Conservation (phyloP, 768 basidiomycete species). For the Piloderma croceum region DNA sequence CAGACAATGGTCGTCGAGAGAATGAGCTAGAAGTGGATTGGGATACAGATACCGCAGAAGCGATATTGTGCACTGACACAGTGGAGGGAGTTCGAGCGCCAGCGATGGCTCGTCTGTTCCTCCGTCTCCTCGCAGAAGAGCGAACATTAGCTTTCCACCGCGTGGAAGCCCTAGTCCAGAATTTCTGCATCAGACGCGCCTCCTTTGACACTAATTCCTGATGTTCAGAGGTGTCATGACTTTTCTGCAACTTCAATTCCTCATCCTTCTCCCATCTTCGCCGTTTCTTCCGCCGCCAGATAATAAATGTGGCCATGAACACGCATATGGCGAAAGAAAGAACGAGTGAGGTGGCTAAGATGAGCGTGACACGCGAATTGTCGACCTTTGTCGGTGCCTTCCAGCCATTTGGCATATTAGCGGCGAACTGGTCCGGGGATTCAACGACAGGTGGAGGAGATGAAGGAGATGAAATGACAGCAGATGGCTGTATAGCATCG, state of each 20-base stretch:
- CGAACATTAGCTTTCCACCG: slow-evolving; percentile 65
- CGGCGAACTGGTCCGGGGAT: slow-evolving; percentile 25
- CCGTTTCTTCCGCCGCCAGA: slow-evolving; percentile 48
- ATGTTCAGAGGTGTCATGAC: slow-evolving; percentile 25
- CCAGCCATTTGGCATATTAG: slow-evolving; percentile 56
- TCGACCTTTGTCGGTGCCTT: slow-evolving; percentile 17
- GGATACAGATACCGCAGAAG: not conserved
- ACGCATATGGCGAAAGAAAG: slow-evolving; percentile 57
- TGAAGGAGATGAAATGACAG: too few relatives aligned
- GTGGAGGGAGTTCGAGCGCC: too few relatives aligned
- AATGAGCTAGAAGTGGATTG: slow-evolving; percentile 13
- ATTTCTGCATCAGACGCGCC: slow-evolving; percentile 44
- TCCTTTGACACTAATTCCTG: slow-evolving; percentile 39
- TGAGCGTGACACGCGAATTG: slow-evolving; percentile 42
- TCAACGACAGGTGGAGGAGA: slow-evolving; percentile 16
- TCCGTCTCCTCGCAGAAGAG: slow-evolving; percentile 52
- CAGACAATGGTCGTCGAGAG: slow-evolving; percentile 24
- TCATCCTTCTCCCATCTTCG: slow-evolving; percentile 38
- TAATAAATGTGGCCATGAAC: slow-evolving; percentile 56
- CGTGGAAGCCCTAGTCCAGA: slow-evolving; percentile 61
- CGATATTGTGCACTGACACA: not conserved
- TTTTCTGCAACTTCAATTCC: slow-evolving; percentile 41
- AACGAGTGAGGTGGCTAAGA: slow-evolving; percentile 52
- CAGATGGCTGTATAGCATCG: too few relatives aligned
- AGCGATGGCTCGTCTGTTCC: slow-evolving; percentile 15